Percentiles rank a stretch among this genome's conserved stretches.
These are phyloP conservation scores for Aphelidium insulamus DNA, from an alignment of 371 early-diverging fungal genomes.

Conservation along the genomic window DNA sequence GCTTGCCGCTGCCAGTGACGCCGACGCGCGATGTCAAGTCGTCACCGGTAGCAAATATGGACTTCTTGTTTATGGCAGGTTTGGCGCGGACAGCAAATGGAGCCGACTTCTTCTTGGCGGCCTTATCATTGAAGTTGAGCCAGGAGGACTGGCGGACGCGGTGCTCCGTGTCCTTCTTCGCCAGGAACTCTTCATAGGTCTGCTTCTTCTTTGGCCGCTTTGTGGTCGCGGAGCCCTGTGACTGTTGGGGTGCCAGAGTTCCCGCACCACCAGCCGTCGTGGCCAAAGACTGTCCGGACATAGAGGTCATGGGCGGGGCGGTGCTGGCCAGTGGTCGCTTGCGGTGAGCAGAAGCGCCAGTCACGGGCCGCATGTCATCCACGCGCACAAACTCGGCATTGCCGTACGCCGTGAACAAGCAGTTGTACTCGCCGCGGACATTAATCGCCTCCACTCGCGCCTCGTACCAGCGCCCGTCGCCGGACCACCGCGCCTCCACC, in stretches of 20 bases:
- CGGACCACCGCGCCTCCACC: slow-evolving; percentile 11
- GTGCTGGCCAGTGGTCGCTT: too few species aligned
- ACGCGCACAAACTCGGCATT: not conserved
- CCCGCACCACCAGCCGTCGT: too few species aligned
- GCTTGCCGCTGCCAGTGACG: slow-evolving; percentile 15
- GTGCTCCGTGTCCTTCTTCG: slow-evolving; percentile 1
- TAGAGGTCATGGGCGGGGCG: too few species aligned
- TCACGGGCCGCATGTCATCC: not conserved
- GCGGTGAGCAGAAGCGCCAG: too few species aligned
- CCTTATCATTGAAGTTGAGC: not conserved
- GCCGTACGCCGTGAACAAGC: not conserved
- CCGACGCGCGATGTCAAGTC: slow-evolving; percentile 20
- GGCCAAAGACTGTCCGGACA: too few species aligned
- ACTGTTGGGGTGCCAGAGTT: too few species aligned
- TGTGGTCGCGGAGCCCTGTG: not conserved
- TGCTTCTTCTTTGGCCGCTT: not conserved
- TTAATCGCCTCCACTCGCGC: not conserved
- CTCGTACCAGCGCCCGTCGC: slow-evolving; percentile 15
- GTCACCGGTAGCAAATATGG: slow-evolving; percentile 20
- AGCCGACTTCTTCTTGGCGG: not conserved
- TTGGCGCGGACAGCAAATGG: not conserved
- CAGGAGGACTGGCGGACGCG: not conserved
- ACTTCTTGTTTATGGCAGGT: slow-evolving; percentile 5
- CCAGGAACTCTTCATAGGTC: not conserved
- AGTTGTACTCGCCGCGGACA: not conserved